Evolutionary conservation across 2,329 filamentous ascomycete genomes (phyloP), one percentile per base, ranked within the genome.

Genomic region (Ramularia collo-cygni): DNA sequence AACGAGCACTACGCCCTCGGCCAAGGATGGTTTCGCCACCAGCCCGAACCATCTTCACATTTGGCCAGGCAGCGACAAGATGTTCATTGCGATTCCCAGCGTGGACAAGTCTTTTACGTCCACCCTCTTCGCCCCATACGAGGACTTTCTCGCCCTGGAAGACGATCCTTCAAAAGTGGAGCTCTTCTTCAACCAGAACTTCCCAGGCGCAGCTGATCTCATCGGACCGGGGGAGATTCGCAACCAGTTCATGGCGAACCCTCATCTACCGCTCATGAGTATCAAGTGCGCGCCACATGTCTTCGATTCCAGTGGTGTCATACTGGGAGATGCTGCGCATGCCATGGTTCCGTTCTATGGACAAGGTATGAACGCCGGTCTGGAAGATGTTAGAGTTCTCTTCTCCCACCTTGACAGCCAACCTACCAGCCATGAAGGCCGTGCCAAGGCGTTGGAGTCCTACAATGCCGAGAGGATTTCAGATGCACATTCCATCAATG

Each of bases 291-390:
- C 76, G 13, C 92, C 92, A 0, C 85, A 96, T 64, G 87, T 95
- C 67, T 87, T 78, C 66, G 71, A 67, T 35, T 78, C 79, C 16
- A 83, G 80, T 1, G 87, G 76, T 21, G 87, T 94, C 44, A 86
- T 98, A 35, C 61, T 98, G 26, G 92, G 92, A 43, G 92, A 98
- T 60, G 88, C 92, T 6, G 89, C 92, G 0, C 92, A 98, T 61
- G 92, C 93, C 42, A 95, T 98, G 81, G 88, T 98, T 0, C 92
- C 92, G 0, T 98, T 98, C 64, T 98, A 96, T 62, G 92, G 92
- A 0, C 92, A 98, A 63, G 92, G 92, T 27, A 93, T 98, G 81
- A 98, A 98, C 58, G 85, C 92, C 0, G 92, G 92, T 1, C 77
- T 98, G 29, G 92, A 98, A 66, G 90, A 95, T 55, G 88, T 98